Evolutionary conservation across 1,284 basidiomycete genomes (phyloP), one percentile per base, ranked within the genome.

Genomic region (Cutaneotrichosporon sp.): DNA sequence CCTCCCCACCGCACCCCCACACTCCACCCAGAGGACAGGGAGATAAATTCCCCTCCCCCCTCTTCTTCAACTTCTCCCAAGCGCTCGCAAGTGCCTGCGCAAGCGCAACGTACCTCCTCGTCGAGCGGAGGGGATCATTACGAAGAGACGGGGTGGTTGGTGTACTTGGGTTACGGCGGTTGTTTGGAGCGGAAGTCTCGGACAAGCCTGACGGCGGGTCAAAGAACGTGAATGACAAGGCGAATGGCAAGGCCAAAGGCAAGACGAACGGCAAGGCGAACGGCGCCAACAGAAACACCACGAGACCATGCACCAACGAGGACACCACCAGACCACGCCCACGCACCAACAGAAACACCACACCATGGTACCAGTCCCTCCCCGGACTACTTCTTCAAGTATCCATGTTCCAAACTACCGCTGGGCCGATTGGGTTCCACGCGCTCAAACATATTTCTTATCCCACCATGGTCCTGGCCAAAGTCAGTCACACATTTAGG

Each of bases 391-490:
- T 94, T 59, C 79, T 88, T 21, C 92, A 92, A 79, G 90, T 91
- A 78, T 86, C 95, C 7, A 77, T 91, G 14, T 90, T 95, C 76
- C 93, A 97, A 73, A 95, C 94, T 30, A 85, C 88, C 26, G 95
- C 93, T 0, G 91, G 93, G 14, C 95, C 94, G 9, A 95, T 99
- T 74, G 94, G 95, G 58, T 97, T 98, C 81, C 89, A 93, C 34
- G 89, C 93, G 6, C 88, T 99, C 52, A 88, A 90, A 50, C 93
- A 97, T 82, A 96, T 99, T 76, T 94, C 92, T 21, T 99, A 98
- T 83, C 97, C 97, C 32, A 94, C 96, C 18, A 94, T 98, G 89
- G 95, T 98, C 46, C 88, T 99, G 67, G 96, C 92, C 66, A 99
- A 99, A 81, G 79, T 80, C 10, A 18, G 14, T 11, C 16, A 5